A percentile compares a stretch with the other conserved stretches of the same genome.
These are phyloP conservation scores for Isatis lusitanica DNA, from an alignment of 441 rosid genomes.

Conservation along the genomic window DNA sequence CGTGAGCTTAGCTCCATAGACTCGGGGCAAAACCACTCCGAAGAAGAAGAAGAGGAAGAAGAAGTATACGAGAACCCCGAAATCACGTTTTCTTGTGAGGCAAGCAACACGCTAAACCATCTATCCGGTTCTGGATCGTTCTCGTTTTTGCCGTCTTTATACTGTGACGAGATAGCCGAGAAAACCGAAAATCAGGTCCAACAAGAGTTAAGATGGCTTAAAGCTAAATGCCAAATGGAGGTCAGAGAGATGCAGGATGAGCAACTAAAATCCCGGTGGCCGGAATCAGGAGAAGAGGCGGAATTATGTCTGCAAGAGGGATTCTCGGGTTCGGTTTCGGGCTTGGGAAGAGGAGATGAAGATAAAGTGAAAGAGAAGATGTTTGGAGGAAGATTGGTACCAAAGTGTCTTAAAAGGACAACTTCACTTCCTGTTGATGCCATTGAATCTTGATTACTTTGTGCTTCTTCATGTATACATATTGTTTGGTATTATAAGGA, in stretches of 20 bases:
- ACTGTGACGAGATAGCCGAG: conserved; percentile 34
- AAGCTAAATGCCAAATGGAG: conserved; percentile 64
- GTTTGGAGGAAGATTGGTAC: conserved; percentile 46
- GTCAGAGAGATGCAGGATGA: conserved; percentile 57
- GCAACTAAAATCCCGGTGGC: conserved; percentile 38
- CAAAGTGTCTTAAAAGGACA: conserved; percentile 57
- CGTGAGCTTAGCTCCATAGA: conserved; percentile 65
- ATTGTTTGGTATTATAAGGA: conserved; percentile 24
- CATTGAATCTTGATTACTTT: conserved; percentile 47
- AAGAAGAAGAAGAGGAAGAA: conserved; percentile 65
- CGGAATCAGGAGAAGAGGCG: conserved; percentile 19
- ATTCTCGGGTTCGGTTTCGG: conserved; percentile 30
- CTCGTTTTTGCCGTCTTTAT: conserved; percentile 37
- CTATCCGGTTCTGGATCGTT: conserved; percentile 41
- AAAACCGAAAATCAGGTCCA: conserved; percentile 47
- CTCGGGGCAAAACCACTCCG: conserved; percentile 70
- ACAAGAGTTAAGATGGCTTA: conserved; percentile 72
- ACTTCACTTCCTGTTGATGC: conserved; percentile 77
- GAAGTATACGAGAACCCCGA: conserved; percentile 37
- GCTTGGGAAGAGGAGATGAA: conserved; percentile 31
- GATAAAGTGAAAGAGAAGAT: conserved; percentile 33
- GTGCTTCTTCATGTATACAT: conserved; percentile 27
- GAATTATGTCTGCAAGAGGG: conserved; percentile 27
- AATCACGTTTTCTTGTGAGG: conserved; percentile 24
- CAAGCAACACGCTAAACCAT: conserved; percentile 35